These are phyloP conservation scores for Aspergillus sparsus DNA, from an alignment of 495 filamentous ascomycete species.

Conservation along the genomic window DNA sequence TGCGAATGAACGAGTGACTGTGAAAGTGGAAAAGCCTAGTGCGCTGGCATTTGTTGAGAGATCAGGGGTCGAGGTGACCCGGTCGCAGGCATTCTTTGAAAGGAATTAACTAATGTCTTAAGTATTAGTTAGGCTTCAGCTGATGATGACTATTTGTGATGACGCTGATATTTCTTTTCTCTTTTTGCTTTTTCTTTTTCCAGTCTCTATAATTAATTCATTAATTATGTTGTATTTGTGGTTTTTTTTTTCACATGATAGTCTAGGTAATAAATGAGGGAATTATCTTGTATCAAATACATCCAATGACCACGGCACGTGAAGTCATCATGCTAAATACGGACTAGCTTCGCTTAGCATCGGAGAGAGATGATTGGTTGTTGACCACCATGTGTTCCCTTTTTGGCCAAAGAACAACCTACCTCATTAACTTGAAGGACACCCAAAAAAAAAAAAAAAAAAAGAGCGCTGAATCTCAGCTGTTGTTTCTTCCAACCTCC, in stretches of 20 bases:
- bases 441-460: slow-evolving; percentile 2
- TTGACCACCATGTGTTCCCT: not conserved
- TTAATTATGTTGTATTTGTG: not conserved
- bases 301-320: slow-evolving; percentile 25
- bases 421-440: not conserved
- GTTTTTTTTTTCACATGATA: not conserved
- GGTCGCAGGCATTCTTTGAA: slow-evolving; percentile 50
- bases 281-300: slow-evolving; percentile 6
- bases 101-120: slow-evolving; percentile 17
- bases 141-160: not conserved
- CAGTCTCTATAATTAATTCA: not conserved
- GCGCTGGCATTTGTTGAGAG: slow-evolving; percentile 57
- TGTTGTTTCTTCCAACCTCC: too few species aligned
- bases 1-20: slow-evolving; percentile 53
- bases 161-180: not conserved
- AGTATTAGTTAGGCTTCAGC: not conserved
- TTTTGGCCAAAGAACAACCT: slow-evolving; percentile 1
- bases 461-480: not conserved
- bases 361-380: slow-evolving; percentile 27
- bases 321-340: slow-evolving; percentile 10
- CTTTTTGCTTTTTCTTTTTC: not conserved
- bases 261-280: not conserved
- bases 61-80: slow-evolving; percentile 59
- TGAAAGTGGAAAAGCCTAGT: slow-evolving; percentile 58
- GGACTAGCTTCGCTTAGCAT: slow-evolving; percentile 28